A percentile compares a stretch with the other conserved stretches of the same genome.
These are phyloP conservation scores for Penicillium daleae DNA, from an alignment of 495 filamentous ascomycete genomes.

Conservation along the genomic window DNA sequence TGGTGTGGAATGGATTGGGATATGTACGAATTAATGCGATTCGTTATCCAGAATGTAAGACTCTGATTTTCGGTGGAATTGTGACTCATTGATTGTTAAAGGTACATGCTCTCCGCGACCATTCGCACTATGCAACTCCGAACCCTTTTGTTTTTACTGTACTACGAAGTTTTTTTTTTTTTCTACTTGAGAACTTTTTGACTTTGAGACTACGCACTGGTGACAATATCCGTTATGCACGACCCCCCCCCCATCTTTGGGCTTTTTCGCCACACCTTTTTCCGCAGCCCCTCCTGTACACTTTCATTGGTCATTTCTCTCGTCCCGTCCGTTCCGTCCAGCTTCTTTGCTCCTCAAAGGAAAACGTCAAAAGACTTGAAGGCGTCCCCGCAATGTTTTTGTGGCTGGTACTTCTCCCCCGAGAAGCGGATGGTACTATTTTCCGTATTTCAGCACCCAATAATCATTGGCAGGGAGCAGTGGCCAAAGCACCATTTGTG, in stretches of 20 bases:
- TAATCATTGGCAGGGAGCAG: background rate
- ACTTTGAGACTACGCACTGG: background rate
- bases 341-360: background rate
- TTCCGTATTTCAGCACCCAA: background rate
- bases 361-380: background rate
- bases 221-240: background rate
- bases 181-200: background rate
- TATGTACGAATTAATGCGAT: background rate
- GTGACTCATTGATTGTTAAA: background rate
- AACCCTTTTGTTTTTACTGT: background rate
- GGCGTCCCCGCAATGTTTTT: background rate
- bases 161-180: background rate
- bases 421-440: background rate
- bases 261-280: slow-evolving; percentile 29
- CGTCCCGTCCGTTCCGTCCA: slow-evolving; percentile 19
- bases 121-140: background rate
- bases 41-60: background rate
- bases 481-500: background rate
- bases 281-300: background rate
- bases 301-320: slow-evolving; percentile 15
- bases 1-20: background rate
- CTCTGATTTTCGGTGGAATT: background rate
- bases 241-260: background rate
- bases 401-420: background rate
- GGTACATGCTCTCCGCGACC: too few species aligned